Conservation (phyloP, 1,284 basidiomycete genomes). For the Vanrija sp. region DNA sequence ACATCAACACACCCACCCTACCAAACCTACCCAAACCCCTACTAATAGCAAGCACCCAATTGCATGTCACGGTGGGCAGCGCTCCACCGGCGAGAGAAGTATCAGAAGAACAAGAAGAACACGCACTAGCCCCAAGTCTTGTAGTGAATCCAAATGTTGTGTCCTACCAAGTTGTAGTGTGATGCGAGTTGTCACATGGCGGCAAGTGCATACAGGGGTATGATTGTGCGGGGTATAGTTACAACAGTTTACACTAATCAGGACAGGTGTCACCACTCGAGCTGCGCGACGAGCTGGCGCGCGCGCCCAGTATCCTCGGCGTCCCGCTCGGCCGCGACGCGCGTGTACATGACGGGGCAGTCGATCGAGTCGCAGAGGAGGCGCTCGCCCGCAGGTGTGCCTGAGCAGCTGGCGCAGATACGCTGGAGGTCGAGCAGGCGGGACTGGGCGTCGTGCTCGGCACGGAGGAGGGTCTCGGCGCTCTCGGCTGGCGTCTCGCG, state of each 20-base stretch:
- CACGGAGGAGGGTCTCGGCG: slow-evolving; percentile 58
- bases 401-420: slow-evolving; percentile 68
- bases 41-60: not conserved
- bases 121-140: not conserved
- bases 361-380: slow-evolving; percentile 76
- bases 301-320: slow-evolving; percentile 47
- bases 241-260: not conserved
- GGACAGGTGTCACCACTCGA: slow-evolving; percentile 8
- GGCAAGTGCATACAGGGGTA: not conserved
- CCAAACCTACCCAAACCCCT: too few relatives aligned
- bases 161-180: not conserved
- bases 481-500: slow-evolving; percentile 56
- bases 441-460: slow-evolving; percentile 59
- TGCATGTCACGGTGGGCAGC: not conserved
- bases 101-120: not conserved
- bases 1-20: too few relatives aligned
- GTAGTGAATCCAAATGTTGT: slow-evolving; percentile 2
- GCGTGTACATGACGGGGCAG: slow-evolving; percentile 73
- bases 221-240: not conserved
- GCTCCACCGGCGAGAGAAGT: not conserved
- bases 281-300: slow-evolving; percentile 17
- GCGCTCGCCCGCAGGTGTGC: slow-evolving; percentile 57
- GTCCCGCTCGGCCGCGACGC: slow-evolving; percentile 63
- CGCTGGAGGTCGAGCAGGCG: slow-evolving; percentile 59
- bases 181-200: not conserved